These are phyloP conservation scores for Colletotrichum coccodes DNA, from an alignment of 2,329 filamentous ascomycete genomes.

Conservation along the genomic window DNA sequence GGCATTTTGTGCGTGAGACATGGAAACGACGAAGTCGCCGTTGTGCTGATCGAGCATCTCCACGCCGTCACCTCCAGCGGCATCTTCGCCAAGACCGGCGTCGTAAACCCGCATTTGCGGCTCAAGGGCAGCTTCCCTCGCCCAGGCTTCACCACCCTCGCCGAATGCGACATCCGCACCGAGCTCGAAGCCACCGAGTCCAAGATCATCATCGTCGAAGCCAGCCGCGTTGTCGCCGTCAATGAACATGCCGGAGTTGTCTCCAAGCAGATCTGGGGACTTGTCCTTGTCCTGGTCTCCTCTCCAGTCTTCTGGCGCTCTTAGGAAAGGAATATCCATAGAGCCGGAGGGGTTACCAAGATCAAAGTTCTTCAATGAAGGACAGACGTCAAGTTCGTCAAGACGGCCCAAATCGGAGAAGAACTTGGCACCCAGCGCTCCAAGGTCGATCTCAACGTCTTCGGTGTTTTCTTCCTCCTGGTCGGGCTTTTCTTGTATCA, in stretches of 20 bases:
- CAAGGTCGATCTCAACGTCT: slow-evolving; percentile 80
- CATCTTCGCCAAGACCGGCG: slow-evolving; percentile 65
- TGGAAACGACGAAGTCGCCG: slow-evolving; percentile 81
- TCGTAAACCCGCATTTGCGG: slow-evolving; percentile 86
- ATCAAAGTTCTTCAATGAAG: slow-evolving; percentile 93
- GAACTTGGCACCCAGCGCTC: slow-evolving; percentile 79
- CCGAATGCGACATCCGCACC: slow-evolving; percentile 85
- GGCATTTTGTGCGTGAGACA: slow-evolving; percentile 69
- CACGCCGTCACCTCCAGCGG: slow-evolving; percentile 62
- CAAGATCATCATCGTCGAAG: slow-evolving; percentile 75
- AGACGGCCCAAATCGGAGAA: slow-evolving; percentile 83
- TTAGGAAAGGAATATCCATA: slow-evolving; percentile 91
- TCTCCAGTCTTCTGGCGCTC: slow-evolving; percentile 87
- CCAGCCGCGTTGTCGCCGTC: slow-evolving; percentile 87
- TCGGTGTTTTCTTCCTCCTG: slow-evolving; percentile 55
- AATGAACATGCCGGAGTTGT: slow-evolving; percentile 84
- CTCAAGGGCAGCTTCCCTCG: slow-evolving; percentile 85
- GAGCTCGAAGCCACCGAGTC: slow-evolving; percentile 77
- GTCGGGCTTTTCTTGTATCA: slow-evolving; percentile 36
- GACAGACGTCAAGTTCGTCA: slow-evolving; percentile 91
- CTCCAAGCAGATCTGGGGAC: slow-evolving; percentile 62
- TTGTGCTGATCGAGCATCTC: slow-evolving; percentile 73
- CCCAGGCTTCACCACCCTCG: slow-evolving; percentile 96
- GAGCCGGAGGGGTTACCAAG: slow-evolving; percentile 87
- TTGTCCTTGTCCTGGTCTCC: slow-evolving; percentile 74